phyloP scores from a whole-genome alignment of 106 monocot genomes.

The Dioscorea zingiberensis region DNA sequence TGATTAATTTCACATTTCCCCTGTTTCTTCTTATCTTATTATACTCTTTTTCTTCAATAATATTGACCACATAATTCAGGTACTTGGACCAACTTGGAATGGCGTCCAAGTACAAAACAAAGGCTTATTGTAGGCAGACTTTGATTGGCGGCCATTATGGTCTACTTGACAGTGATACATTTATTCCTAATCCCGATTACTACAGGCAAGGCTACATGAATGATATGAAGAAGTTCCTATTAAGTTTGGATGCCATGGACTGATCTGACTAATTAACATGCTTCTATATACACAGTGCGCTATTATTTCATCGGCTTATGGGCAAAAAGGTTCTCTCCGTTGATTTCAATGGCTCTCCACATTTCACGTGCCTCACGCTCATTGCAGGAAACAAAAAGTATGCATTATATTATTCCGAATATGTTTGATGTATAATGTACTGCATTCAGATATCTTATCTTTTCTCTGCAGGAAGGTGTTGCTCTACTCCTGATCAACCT shows the following conservation, averaged over 20 bases:
- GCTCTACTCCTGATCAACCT: slow-evolving; percentile 56
- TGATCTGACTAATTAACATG: no score
- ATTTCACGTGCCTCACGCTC: slow-evolving; percentile 77
- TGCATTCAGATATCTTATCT: neutral
- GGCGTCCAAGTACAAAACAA: slow-evolving; percentile 65
- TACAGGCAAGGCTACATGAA: slow-evolving; percentile 41
- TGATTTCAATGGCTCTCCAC: slow-evolving; percentile 48
- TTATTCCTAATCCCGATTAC: slow-evolving; percentile 92
- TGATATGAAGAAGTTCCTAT: neutral
- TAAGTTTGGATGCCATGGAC: no score
- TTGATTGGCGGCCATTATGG: slow-evolving; percentile 89
- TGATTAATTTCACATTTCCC: slow-evolving; percentile 8
- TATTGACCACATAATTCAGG: slow-evolving; percentile 24
- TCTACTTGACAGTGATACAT: slow-evolving; percentile 68
- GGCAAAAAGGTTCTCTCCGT: slow-evolving; percentile 67
- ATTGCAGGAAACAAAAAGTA: slow-evolving; percentile 60
- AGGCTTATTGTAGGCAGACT: slow-evolving; percentile 70
- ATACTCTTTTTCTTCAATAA: neutral
- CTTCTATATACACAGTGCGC: slow-evolving; percentile 30
- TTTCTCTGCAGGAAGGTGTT: slow-evolving; percentile 28
- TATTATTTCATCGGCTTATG: slow-evolving; percentile 81
- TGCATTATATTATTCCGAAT: neutral
- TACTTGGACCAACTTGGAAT: slow-evolving; percentile 94
- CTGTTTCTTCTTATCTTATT: neutral
- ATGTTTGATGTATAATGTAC: neutral